Percentiles rank a stretch among this genome's conserved stretches.
Conservation (phyloP, 805 yeast species). For the Cyberlindnera xishuangbannaensis region DNA sequence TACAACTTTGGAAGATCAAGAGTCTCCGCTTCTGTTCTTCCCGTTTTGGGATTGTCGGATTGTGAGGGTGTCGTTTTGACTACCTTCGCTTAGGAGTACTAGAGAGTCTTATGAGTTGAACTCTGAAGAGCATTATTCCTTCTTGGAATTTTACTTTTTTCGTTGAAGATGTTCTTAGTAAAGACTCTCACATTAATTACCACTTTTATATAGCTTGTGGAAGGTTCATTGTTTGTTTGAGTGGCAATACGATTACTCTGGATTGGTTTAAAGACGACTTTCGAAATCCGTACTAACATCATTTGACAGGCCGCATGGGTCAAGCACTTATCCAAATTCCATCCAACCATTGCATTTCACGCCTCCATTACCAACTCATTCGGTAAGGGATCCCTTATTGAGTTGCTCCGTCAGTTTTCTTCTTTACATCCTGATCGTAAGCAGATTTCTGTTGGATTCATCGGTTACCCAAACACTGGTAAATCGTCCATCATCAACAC, state of each 20-base stretch:
- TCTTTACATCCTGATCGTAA: slow-evolving; percentile 86
- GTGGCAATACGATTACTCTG: too few relatives aligned
- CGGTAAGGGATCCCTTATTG: slow-evolving; percentile 95
- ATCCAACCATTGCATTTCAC: slow-evolving; percentile 95
- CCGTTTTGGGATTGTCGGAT: slow-evolving; percentile 42
- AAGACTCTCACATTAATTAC: slow-evolving; percentile 63
- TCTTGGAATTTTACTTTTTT: too few relatives aligned
- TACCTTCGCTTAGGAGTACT: slow-evolving; percentile 20
- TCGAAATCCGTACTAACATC: slow-evolving; percentile 16
- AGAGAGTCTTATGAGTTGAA: slow-evolving; percentile 74
- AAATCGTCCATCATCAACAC: slow-evolving; percentile 95
- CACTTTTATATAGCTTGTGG: too few relatives aligned
- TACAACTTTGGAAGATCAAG: slow-evolving; percentile 94
- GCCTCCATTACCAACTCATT: slow-evolving; percentile 96
- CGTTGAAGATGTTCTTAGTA: slow-evolving; percentile 65
- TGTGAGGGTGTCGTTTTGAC: slow-evolving; percentile 30
- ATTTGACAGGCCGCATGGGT: slow-evolving; percentile 96
- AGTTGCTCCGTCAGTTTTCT: slow-evolving; percentile 88
- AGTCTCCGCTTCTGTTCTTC: slow-evolving; percentile 43
- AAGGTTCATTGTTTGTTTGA: not conserved
- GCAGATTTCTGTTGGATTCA: slow-evolving; percentile 94
- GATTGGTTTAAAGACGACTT: too few relatives aligned
- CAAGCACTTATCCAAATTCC: slow-evolving; percentile 82
- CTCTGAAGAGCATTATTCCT: slow-evolving; percentile 25
- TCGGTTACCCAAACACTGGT: slow-evolving; percentile 98